Evolutionary conservation across 495 filamentous ascomycete genomes (phyloP).

Genomic region (Lepraria neglecta): DNA sequence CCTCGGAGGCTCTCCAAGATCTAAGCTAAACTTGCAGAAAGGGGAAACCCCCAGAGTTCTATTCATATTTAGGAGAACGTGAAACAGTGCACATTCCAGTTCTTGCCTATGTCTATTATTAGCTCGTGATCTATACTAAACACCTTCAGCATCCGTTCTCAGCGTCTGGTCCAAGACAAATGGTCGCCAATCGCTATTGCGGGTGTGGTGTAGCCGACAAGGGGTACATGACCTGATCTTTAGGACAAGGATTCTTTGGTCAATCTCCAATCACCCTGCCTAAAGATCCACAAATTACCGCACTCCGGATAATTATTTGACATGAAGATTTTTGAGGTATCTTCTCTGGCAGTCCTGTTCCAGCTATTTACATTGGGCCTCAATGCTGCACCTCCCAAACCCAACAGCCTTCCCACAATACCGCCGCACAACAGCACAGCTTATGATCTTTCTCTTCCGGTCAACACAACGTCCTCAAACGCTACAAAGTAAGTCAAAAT

Average conservation of each 20-base stretch:
- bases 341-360: neutral
- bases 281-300: neutral
- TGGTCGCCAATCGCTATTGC: conserved; percentile 1
- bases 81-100: neutral
- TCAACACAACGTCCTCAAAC: neutral
- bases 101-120: neutral
- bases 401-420: neutral
- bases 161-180: neutral
- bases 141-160: neutral
- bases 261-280: neutral
- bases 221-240: neutral
- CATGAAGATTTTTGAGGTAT: neutral
- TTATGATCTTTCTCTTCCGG: neutral
- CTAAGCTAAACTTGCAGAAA: neutral
- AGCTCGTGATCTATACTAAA: neutral
- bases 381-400: neutral
- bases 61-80: neutral
- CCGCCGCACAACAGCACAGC: neutral
- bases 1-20: too few species aligned
- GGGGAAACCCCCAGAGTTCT: neutral
- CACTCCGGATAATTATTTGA: neutral
- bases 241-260: neutral
- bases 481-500: neutral
- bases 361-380: neutral
- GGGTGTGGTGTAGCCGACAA: neutral